Conservation (phyloP, 805 yeast species). For the Pichia ethanolica region DNA sequence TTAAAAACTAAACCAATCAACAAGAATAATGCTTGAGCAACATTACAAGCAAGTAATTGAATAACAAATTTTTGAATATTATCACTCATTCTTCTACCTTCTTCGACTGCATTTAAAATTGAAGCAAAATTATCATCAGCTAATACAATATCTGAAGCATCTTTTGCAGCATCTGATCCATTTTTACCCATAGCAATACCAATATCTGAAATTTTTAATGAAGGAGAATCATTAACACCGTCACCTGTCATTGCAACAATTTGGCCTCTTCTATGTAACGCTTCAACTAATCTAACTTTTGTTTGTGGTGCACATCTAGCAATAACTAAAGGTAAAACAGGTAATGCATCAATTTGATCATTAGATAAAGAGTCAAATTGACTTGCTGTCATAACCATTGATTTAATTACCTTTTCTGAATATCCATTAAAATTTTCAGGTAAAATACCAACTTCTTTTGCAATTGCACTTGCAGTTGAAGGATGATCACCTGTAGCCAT, state of each 20-base stretch:
- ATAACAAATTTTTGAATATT: constrained; percentile 73
- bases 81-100: constrained; percentile 72
- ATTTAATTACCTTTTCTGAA: constrained; percentile 44
- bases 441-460: constrained; percentile 71
- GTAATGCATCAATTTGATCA: constrained; percentile 52
- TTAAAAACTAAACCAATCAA: constrained; percentile 69
- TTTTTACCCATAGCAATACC: constrained; percentile 82
- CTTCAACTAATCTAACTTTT: constrained; percentile 75
- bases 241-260: constrained; percentile 80
- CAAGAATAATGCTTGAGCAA: constrained; percentile 60
- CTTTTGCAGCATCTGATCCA: constrained; percentile 82
- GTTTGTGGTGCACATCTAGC: constrained; percentile 83
- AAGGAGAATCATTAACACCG: constrained; percentile 78
- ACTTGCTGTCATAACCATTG: constrained; percentile 70
- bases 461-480: constrained; percentile 72
- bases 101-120: constrained; percentile 69
- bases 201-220: constrained; percentile 68
- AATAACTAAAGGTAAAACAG: constrained; percentile 66
- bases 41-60: constrained; percentile 66
- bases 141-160: constrained; percentile 69
- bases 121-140: constrained; percentile 77
- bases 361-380: constrained; percentile 61
- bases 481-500: constrained; percentile 83
- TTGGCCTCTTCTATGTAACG: constrained; percentile 54
- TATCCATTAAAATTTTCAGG: constrained; percentile 54